A percentile compares a stretch with the other conserved stretches of the same genome.
Evolutionary conservation across 192 early-diverging fungal genomes (phyloP).

Genomic region (Nowakowskiella sp.): DNA sequence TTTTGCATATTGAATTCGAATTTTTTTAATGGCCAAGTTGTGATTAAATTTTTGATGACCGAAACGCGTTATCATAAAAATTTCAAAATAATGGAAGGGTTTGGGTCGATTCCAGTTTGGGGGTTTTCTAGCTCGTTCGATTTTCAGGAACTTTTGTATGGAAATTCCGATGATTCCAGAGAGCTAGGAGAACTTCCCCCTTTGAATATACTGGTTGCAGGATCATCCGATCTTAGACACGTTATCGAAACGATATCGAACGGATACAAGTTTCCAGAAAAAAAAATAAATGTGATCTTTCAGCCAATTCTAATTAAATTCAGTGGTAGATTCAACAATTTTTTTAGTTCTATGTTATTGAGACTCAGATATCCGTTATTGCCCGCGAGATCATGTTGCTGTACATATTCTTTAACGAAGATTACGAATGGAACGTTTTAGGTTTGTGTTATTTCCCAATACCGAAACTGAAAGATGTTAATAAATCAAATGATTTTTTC

Average conservation of each 20-base stretch:
- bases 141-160: conserved; percentile 9
- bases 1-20: no score
- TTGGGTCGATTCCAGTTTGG: conserved; percentile 29
- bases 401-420: conserved; percentile 22
- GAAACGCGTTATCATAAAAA: no score
- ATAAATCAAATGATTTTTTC: background rate
- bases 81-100: conserved; percentile 40
- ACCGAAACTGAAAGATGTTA: conserved; percentile 3
- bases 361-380: conserved; percentile 33
- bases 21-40: no score
- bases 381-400: conserved; percentile 42
- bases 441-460: conserved; percentile 7
- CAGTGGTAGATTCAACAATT: no score
- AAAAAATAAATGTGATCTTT: background rate
- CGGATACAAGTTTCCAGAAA: conserved; percentile 21
- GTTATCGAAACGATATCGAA: conserved; percentile 39
- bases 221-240: conserved; percentile 34
- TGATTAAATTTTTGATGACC: no score
- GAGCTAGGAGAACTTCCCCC: conserved; percentile 3
- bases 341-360: conserved; percentile 47
- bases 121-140: conserved; percentile 36
- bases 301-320: background rate
- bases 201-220: conserved; percentile 35
- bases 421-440: conserved; percentile 13
- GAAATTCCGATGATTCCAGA: background rate